Percentiles rank a stretch among this genome's conserved stretches.
These are phyloP conservation scores for Fusarium zealandicum DNA, from an alignment of 2,329 filamentous ascomycete species.

Conservation along the genomic window DNA sequence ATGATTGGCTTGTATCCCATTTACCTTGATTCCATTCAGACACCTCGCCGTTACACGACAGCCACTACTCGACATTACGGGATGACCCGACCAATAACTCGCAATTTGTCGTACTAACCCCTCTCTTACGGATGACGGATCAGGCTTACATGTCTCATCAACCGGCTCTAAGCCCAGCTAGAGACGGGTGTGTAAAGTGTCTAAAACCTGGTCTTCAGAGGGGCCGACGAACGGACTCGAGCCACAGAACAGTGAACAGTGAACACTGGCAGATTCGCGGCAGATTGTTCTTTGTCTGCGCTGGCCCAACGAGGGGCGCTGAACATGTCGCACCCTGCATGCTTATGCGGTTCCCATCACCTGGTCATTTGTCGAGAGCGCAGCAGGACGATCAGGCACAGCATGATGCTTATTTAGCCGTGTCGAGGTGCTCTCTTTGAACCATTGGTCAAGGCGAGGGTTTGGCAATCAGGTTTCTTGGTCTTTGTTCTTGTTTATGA, in stretches of 20 bases:
- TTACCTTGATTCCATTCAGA: slow-evolving; percentile 18
- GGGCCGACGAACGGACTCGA: neutral
- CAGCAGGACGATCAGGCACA: neutral
- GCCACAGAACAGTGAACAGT: neutral
- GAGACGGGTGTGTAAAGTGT: neutral
- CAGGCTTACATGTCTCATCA: slow-evolving; percentile 34
- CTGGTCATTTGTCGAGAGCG: neutral
- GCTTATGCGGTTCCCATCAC: neutral
- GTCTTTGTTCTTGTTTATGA: neutral
- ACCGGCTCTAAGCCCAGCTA: slow-evolving; percentile 6
- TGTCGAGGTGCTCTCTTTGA: neutral
- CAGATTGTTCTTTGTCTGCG: slow-evolving; percentile 1
- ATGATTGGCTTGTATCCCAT: slow-evolving; percentile 25
- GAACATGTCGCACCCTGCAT: neutral
- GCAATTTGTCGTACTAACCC: slow-evolving; percentile 9
- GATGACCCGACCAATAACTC: slow-evolving; percentile 24
- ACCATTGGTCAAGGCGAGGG: neutral
- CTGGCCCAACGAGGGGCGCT: neutral
- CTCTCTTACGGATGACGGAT: slow-evolving; percentile 20
- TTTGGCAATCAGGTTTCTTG: slow-evolving; percentile 10
- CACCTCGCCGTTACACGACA: slow-evolving; percentile 32
- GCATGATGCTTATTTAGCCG: neutral
- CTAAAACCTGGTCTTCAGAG: no score
- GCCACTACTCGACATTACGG: slow-evolving; percentile 19
- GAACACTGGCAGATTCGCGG: slow-evolving; percentile 2